Percentiles rank a stretch among this genome's conserved stretches.
These are phyloP conservation scores for Luffa acutangula DNA, from an alignment of 306 rosid species.

Conservation along the genomic window DNA sequence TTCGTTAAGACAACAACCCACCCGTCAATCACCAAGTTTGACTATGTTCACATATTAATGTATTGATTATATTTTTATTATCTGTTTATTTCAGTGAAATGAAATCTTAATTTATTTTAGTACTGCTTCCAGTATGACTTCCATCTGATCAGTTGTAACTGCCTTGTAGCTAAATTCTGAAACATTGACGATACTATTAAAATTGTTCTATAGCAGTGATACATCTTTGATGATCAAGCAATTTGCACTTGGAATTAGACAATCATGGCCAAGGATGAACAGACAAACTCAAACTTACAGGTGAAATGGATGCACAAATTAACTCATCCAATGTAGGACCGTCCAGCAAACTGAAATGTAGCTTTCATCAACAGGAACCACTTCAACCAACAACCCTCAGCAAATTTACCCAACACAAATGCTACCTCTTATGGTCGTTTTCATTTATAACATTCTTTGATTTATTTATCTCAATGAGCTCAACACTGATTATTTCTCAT, in stretches of 20 bases:
- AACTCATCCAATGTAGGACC: too few relatives aligned
- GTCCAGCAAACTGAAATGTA: too few relatives aligned
- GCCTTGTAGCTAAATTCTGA: neutral
- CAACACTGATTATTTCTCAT: neutral
- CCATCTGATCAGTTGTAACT: neutral
- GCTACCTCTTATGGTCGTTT: neutral
- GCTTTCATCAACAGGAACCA: too few relatives aligned
- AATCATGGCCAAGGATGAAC: too few relatives aligned
- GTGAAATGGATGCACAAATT: too few relatives aligned
- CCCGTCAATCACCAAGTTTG: neutral
- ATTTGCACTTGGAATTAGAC: too few relatives aligned
- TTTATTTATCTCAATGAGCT: neutral
- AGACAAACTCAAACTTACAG: too few relatives aligned
- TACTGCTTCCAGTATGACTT: neutral
- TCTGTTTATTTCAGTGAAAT: neutral
- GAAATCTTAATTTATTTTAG: neutral
- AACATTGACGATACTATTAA: neutral
- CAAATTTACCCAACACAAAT: too few relatives aligned
- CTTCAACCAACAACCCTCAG: too few relatives aligned
- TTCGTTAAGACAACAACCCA: neutral
- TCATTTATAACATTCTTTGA: too few relatives aligned
- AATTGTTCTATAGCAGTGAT: neutral
- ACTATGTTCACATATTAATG: neutral
- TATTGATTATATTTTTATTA: neutral
- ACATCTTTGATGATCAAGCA: neutral